Base-by-base conservation (phyloP, 2,329 filamentous ascomycete species). In the Fonsecaea nubica region DNA sequence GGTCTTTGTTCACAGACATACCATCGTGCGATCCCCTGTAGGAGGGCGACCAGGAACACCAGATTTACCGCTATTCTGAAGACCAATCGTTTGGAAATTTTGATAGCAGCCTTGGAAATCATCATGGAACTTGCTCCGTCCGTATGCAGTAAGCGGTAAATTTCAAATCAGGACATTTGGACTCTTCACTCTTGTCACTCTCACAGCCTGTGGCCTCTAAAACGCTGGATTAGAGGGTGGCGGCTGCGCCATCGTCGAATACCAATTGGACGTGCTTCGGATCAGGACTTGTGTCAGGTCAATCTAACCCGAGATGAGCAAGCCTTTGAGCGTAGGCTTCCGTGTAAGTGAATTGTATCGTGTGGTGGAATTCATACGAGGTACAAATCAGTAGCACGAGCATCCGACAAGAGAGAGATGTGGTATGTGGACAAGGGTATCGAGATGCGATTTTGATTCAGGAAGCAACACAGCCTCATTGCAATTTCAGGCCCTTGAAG, bases 21-120 rank as follows among this genome's bases (percentile, higher is more conserved):
- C 58, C 45, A 53, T 61, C 32, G 45, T 42, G 58, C 32, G 38
- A 18, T 18, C 4, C 33, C 32, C n/a, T 32, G 12, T 13, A 61
- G 45, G 9, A 61, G 58, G 36, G 53, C 32, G 10, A 48, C 53
- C 18, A 53, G 32, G 9, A 53, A 7, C 15, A 48, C 33, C 13
- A 52, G 30, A 9, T 9, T n/a, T 21, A 12, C 33, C 5, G 33
- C 18, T 48, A 61, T 30, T 13, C 52, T 61, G 58, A 18, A 40
- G 33, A 61, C 18, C 13, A 61, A 18, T 18, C 50, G 18, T 1
- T 25, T 53, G 7, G 58, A 38, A 32, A 32, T 30, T 4, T 40
- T 45, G 45, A 33, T 40, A 6, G 36, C 13, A 35, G 33, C n/a
- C 32, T 6, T 53, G 32, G 21, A 21, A 10, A 10, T 9, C 13